Evolutionary conservation across 306 rosid genomes (phyloP), one percentile per base, ranked within the genome.

Genomic region (Carpinus fangiana): DNA sequence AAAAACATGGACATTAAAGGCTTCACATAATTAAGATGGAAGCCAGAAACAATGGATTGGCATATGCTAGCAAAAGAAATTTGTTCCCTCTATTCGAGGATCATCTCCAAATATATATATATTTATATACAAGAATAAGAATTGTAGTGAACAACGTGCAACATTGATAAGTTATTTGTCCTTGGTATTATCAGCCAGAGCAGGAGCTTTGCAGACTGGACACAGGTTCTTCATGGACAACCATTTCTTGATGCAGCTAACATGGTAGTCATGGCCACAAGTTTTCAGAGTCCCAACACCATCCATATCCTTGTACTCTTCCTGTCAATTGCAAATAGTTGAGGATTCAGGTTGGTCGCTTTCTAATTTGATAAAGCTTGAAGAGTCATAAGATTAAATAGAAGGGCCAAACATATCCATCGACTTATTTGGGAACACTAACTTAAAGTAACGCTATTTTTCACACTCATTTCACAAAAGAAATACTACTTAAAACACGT

Each of bases 221-320:
- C 98, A 93, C 52, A 81, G 10, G 73, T 89, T 93, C 82, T 89
- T 93, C 94, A 93, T 78, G 34, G 89, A 85, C 69, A 93, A 77
- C 98, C 98, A 93, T 76, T 93, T 91, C 55, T 83, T 93, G 73
- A 93, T 81, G 92, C 98, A 93, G 83, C 83, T 82, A 78, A 88
- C 94, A 72, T 93, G 98, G 75, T 89, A 93, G 82, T 91, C 94
- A 75, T 93, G 98, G 2, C 98, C 87, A 55, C 98, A 93, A 52
- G 80, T 62, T 79, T 84, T 86, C 74, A 93, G 77, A 23, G 90
- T 78, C 65, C 94, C 98, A 48, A 93, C 92, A 86, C 88, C 96
- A 31, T 90, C 98, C 94, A 85, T 82, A 81, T 93, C 77, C 88
- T 88, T 80, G 93, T 93, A 93, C 78, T 89, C 98, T 66, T 93